Evolutionary conservation across 805 yeast species (phyloP).

Genomic region (Saccharomyces paradoxus): DNA sequence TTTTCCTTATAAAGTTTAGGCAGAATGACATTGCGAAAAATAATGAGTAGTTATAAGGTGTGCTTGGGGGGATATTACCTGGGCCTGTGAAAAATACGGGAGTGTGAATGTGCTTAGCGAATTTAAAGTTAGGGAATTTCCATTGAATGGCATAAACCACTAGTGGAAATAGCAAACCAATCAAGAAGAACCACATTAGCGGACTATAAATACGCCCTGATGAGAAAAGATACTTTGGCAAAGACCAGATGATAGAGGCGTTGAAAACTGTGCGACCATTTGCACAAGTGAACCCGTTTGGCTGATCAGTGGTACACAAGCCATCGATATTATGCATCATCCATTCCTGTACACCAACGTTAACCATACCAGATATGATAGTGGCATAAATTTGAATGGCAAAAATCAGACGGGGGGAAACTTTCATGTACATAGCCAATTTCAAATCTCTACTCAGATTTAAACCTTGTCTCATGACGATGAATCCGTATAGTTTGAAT

Average conservation of each 20-base stretch:
- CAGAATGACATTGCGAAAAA: slow-evolving; percentile 40
- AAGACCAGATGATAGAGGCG: slow-evolving; percentile 46
- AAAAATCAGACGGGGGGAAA: slow-evolving; percentile 50
- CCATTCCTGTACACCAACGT: slow-evolving; percentile 36
- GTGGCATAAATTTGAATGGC: slow-evolving; percentile 37
- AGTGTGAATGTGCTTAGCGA: slow-evolving; percentile 38
- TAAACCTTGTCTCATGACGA: slow-evolving; percentile 47
- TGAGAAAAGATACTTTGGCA: slow-evolving; percentile 46
- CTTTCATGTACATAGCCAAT: slow-evolving; percentile 48
- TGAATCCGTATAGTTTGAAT: slow-evolving; percentile 47
- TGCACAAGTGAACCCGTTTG: slow-evolving; percentile 39
- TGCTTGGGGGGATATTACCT: slow-evolving; percentile 67
- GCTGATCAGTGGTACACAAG: slow-evolving; percentile 35
- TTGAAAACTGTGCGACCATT: slow-evolving; percentile 38
- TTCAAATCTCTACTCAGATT: slow-evolving; percentile 45
- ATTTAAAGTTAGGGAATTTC: slow-evolving; percentile 25
- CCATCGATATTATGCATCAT: slow-evolving; percentile 33
- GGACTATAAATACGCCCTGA: slow-evolving; percentile 46
- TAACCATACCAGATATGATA: slow-evolving; percentile 33
- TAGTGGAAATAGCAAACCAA: slow-evolving; percentile 39
- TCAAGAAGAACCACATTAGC: slow-evolving; percentile 46
- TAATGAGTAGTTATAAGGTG: slow-evolving; percentile 58
- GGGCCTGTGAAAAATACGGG: slow-evolving; percentile 57
- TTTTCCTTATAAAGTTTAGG: slow-evolving; percentile 38
- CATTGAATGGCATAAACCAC: slow-evolving; percentile 29